Evolutionary conservation across 2,329 filamentous ascomycete species (phyloP).

Genomic region (Magnaporthiopsis incrustans): DNA sequence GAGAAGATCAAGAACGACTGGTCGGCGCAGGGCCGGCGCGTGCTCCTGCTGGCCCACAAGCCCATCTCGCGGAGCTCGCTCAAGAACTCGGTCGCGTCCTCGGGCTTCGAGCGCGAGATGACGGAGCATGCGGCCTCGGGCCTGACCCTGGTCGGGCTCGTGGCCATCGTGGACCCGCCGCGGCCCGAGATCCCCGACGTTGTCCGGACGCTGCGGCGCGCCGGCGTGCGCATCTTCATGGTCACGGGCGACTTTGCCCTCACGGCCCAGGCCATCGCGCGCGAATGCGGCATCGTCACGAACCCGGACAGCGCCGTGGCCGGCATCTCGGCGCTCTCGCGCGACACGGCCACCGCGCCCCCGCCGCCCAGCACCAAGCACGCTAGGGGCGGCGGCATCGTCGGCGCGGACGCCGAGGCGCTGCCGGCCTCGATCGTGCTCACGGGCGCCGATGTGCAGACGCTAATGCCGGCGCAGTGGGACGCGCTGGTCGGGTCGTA

Average conservation of each 20-base stretch:
- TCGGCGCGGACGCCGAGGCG: slow-evolving; percentile 10
- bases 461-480: slow-evolving; percentile 62
- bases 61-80: slow-evolving; percentile 34
- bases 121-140: slow-evolving; percentile 44
- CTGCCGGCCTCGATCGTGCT: slow-evolving; percentile 45
- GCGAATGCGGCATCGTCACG: slow-evolving; percentile 63
- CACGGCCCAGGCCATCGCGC: slow-evolving; percentile 65
- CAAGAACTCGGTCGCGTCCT: slow-evolving; percentile 31
- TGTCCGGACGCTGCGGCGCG: slow-evolving; percentile 56
- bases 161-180: slow-evolving; percentile 72
- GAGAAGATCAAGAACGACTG: slow-evolving; percentile 58
- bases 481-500: slow-evolving; percentile 52
- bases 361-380: slow-evolving; percentile 5
- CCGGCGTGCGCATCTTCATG: slow-evolving; percentile 73
- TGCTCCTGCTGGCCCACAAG: slow-evolving; percentile 59
- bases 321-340: slow-evolving; percentile 39
- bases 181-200: slow-evolving; percentile 63
- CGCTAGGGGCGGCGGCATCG: slow-evolving; percentile 10
- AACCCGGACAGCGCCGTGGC: slow-evolving; percentile 40
- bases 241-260: slow-evolving; percentile 73
- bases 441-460: slow-evolving; percentile 57
- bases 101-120: slow-evolving; percentile 50
- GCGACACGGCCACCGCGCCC: slow-evolving; percentile 14
- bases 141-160: slow-evolving; percentile 63
- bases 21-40: slow-evolving; percentile 60